Evolutionary conservation across 2,329 filamentous ascomycete species (phyloP).

Genomic region (Gnomoniopsis sp.): DNA sequence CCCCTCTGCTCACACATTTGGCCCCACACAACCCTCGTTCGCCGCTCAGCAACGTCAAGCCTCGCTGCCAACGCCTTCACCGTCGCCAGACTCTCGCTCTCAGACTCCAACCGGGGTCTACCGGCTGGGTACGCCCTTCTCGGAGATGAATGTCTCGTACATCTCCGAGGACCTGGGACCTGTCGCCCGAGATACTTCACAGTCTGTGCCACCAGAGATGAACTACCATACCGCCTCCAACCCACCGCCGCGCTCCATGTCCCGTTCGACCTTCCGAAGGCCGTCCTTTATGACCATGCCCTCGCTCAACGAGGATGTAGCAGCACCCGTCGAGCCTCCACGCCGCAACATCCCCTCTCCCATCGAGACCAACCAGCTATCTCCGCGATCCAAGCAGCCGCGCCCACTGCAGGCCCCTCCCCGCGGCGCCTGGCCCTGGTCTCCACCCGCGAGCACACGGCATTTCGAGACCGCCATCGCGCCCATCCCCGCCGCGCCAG

Average conservation of each 20-base stretch:
- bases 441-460: constrained; percentile 39
- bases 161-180: constrained; percentile 70
- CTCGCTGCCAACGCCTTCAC: constrained; percentile 20
- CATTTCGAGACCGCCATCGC: constrained; percentile 44
- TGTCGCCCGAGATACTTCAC: constrained; percentile 73
- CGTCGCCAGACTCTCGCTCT: constrained; percentile 46
- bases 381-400: constrained; percentile 31
- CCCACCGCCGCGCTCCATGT: constrained; percentile 43
- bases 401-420: constrained; percentile 50
- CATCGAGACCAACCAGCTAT: constrained; percentile 33
- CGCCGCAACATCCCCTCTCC: constrained; percentile 32
- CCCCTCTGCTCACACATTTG: constrained; percentile 13
- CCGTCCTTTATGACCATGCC: constrained; percentile 69
- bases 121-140: constrained; percentile 81
- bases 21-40: constrained; percentile 10
- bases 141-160: constrained; percentile 84
- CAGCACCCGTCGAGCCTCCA: constrained; percentile 35
- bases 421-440: constrained; percentile 53
- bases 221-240: constrained; percentile 57
- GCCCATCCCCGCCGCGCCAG: constrained; percentile 24
- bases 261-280: constrained; percentile 56
- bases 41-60: constrained; percentile 14
- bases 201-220: constrained; percentile 95
- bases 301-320: constrained; percentile 62
- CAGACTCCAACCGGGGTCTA: constrained; percentile 59